Evolutionary conservation across 768 basidiomycete genomes (phyloP).

Genomic region (Suillus plorans): DNA sequence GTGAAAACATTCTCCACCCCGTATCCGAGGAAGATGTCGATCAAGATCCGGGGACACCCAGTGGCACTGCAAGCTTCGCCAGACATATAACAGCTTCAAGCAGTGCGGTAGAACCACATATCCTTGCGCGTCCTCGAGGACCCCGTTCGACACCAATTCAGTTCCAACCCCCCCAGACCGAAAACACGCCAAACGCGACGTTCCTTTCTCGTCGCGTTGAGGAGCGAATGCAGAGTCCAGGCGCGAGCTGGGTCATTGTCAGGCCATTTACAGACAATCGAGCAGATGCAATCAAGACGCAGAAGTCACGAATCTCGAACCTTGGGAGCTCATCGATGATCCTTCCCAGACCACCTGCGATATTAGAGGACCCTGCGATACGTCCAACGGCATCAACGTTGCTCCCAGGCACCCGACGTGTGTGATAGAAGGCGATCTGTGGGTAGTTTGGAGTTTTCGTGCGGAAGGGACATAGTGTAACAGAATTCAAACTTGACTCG

Average conservation of each 20-base stretch:
- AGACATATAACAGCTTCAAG: slow-evolving; percentile 17
- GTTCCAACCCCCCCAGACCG: slow-evolving; percentile 19
- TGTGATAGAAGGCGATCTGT: not conserved
- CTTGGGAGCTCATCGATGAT: not conserved
- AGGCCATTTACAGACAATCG: slow-evolving; percentile 25
- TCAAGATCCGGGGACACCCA: slow-evolving; percentile 20
- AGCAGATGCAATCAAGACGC: slow-evolving; percentile 15
- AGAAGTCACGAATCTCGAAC: slow-evolving; percentile 12
- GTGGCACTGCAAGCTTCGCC: slow-evolving; percentile 25
- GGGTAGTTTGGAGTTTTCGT: slow-evolving; percentile 3
- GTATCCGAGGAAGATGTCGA: slow-evolving; percentile 30
- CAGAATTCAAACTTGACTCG: not conserved
- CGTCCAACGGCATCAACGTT: not conserved
- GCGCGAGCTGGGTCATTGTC: slow-evolving; percentile 11
- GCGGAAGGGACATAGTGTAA: not conserved
- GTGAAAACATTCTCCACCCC: not conserved
- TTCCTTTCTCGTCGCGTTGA: slow-evolving; percentile 45
- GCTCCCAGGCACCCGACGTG: not conserved
- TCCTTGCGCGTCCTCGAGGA: slow-evolving; percentile 16
- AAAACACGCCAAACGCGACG: slow-evolving; percentile 30
- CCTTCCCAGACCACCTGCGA: not conserved
- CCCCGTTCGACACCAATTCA: slow-evolving; percentile 15
- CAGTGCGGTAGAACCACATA: slow-evolving; percentile 15
- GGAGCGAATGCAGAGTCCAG: slow-evolving; percentile 35
- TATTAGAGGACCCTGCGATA: not conserved